Conservation (phyloP, 2,329 filamentous ascomycete genomes). For the Cladosporium sp. region DNA sequence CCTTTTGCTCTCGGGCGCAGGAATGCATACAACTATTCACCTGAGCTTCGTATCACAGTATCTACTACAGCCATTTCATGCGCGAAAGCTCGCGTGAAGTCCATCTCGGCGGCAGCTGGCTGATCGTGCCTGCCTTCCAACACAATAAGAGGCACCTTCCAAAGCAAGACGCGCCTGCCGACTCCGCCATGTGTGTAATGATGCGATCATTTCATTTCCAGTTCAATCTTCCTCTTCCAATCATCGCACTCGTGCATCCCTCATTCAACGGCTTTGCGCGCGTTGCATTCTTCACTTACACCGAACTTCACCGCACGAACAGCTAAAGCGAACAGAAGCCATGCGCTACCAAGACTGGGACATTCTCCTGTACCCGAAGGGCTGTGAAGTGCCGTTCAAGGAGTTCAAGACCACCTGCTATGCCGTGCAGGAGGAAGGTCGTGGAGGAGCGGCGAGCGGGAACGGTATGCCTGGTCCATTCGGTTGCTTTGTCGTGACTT, state of each 20-base stretch:
- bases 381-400: conserved; percentile 58
- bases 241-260: neutral
- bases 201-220: neutral
- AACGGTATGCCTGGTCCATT: neutral
- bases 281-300: conserved; percentile 8
- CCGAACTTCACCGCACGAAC: neutral
- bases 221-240: neutral
- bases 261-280: neutral
- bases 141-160: neutral
- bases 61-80: too few relatives aligned
- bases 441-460: conserved; percentile 20
- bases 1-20: too few relatives aligned
- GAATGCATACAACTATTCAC: too few relatives aligned
- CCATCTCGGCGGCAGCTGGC: neutral
- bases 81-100: too few relatives aligned
- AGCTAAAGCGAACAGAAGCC: conserved; percentile 12
- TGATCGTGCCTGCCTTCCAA: neutral
- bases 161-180: neutral
- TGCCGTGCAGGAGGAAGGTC: conserved; percentile 50
- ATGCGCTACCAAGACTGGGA: conserved; percentile 91
- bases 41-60: too few relatives aligned
- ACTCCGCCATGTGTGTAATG: neutral
- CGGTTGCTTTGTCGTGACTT: neutral
- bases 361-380: conserved; percentile 69
- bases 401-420: conserved; percentile 80